Percentiles rank a stretch among this genome's conserved stretches.
phyloP scores from a whole-genome alignment of 441 rosid species.

The Pelargonium citronellum region DNA sequence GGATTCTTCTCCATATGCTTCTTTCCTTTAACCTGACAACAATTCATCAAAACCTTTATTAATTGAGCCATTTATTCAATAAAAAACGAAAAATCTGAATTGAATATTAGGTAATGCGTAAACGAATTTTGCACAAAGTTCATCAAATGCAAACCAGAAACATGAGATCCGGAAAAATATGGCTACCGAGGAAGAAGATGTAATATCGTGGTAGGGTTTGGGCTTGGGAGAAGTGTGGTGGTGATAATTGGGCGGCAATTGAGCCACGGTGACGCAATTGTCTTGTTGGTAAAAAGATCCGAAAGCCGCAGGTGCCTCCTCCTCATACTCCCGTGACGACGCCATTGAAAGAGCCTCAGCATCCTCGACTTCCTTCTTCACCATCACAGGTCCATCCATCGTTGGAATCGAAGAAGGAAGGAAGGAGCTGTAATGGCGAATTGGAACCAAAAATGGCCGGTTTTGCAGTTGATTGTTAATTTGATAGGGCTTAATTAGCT shows the following conservation, averaged over 20 bases:
- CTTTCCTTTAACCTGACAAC: constrained; percentile 1
- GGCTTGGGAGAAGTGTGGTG: constrained; percentile 6
- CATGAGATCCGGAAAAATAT: constrained; percentile 1
- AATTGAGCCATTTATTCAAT: not conserved
- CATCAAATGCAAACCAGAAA: not conserved
- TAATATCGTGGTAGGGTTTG: not conserved
- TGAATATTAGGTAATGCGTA: not conserved
- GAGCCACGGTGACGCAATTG: constrained; percentile 4
- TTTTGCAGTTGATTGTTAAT: too few species aligned
- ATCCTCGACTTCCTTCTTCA: not conserved
- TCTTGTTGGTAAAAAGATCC: not conserved
- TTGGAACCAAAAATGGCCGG: too few species aligned
- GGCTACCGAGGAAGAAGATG: constrained; percentile 1
- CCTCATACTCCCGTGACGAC: not conserved
- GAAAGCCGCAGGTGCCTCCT: not conserved
- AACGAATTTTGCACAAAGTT: not conserved
- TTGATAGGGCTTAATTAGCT: too few species aligned
- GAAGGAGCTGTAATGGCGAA: not conserved
- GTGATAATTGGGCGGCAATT: not conserved
- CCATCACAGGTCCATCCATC: not conserved
- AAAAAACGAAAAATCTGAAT: not conserved
- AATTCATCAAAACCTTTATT: not conserved
- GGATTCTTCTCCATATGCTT: not conserved
- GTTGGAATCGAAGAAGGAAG: not conserved
- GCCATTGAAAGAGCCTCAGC: not conserved